Conservation (phyloP, 164 flowering plant genomes). For the Magnolia changhungtana region DNA sequence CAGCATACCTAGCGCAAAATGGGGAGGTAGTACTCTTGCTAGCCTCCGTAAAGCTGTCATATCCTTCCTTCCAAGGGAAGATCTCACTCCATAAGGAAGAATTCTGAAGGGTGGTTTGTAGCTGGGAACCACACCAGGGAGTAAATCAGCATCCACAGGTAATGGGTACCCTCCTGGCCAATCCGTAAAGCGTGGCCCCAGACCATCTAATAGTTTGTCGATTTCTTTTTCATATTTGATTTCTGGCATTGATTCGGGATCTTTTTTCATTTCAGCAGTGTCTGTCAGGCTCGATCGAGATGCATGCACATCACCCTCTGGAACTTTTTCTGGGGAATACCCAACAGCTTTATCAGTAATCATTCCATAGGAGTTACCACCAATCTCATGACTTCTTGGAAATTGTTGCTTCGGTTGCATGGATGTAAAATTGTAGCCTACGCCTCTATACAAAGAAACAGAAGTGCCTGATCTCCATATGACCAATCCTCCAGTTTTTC, state of each 20-base stretch:
- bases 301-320: conserved; percentile 15
- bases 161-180: conserved; percentile 85
- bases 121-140: conserved; percentile 65
- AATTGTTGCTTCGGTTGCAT: conserved; percentile 27
- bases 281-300: conserved; percentile 19
- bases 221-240: conserved; percentile 74
- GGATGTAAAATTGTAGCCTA: conserved; percentile 57
- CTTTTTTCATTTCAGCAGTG: conserved; percentile 24
- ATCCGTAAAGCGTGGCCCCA: conserved; percentile 86
- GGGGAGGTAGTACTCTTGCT: conserved; percentile 83
- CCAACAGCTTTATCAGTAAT: conserved; percentile 13
- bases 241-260: conserved; percentile 29
- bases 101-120: conserved; percentile 77
- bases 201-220: conserved; percentile 63
- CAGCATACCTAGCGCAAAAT: conserved; percentile 83
- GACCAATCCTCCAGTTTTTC: conserved; percentile 93
- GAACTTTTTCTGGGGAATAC: conserved; percentile 16
- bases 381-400: conserved; percentile 22
- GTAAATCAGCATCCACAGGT: conserved; percentile 96
- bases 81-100: conserved; percentile 87
- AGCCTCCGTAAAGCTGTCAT: conserved; percentile 69
- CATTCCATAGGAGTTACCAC: conserved; percentile 16
- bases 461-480: conserved; percentile 93
- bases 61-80: conserved; percentile 52
- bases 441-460: conserved; percentile 76